Base-by-base conservation (phyloP, 495 filamentous ascomycete genomes). In the Daldinia grandis region DNA sequence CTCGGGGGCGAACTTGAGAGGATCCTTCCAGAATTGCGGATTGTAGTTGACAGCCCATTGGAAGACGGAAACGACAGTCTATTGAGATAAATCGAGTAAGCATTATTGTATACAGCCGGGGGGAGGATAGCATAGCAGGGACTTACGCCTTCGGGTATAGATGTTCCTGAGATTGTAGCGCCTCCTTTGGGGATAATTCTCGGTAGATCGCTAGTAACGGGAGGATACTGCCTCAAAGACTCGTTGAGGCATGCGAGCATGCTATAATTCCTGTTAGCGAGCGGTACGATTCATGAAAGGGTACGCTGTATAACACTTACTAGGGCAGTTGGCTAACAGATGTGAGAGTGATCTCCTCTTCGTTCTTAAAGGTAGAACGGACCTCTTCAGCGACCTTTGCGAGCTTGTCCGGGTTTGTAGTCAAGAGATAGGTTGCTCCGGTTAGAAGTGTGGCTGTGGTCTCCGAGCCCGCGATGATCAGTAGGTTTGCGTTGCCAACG, bases 31-130 rank as follows among this genome's bases (percentile, higher is more conserved):
- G 78, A 63, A 59, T 3, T 50, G 21, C 9, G 58, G n/a, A 24
- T 78, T 72, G 68, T 82, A 79, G 68, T 82, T 82, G 1, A 84
- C 57, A 2, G 83, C 80, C 75, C 75, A 84, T 25, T 84, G 80
- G 66, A 81, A 82, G 53, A 88, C 78, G 1, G 81, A 78, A 4
- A 88, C 77, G 38, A 75, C 71, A 6, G 85, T 87, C 87, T 90
- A 51, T 21, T 9, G 5, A 1, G 0, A 28, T 3, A 6, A 25
- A 19, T 27, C 44, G 27, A 19, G n/a, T 66, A 60, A 68, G 28
- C 58, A 59, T 58, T 24, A n/a, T 1, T 21, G 12, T 17, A 24
- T 14, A 9, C 1, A 35, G 5, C 12, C 0, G 10, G 31, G n/a
- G n/a, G 17, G 5, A 1, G 49, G 19, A 14, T 28, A 3, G 49